Base-by-base conservation (phyloP, 2,329 filamentous ascomycete genomes). In the Talaromyces verruculosus region DNA sequence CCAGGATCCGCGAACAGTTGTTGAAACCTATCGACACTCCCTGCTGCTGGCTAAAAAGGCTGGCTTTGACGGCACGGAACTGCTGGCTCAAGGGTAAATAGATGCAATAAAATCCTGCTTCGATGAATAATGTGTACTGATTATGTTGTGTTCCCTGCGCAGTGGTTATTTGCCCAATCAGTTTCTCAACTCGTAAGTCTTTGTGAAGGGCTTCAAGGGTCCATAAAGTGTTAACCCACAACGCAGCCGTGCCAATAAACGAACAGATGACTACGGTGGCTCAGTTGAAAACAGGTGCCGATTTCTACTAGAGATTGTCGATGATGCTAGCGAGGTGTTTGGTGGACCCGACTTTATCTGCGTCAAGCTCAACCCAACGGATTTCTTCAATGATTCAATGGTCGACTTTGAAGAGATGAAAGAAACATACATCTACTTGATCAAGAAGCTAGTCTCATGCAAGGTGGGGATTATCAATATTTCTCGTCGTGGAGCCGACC, bases 201-300 rank as follows among this genome's bases (percentile, higher is more conserved):
- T 28, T 30, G 13, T 28, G 13, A 15, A 51, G 22, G 13, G 19
- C 22, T 17, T 17, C 47, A 28, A 13, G 22, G 5, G 6, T 11
- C 15, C 4, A 51, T 17, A 17, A 17, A 25, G 19, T 28, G 5
- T 28, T 51, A n/a, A 51, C 6, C 66, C 6, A n/a, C 41, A n/a
- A 13, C 25, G 22, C 11, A 61, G 58, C 17, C 41, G 58, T 25
- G 39, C 58, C 58, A 78, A 78, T 61, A 60, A 35, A 22, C 72
- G 76, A 57, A 72, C 69, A 1, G 75, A 76, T 59, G 60, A 55
- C 17, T 78, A 78, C 66, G 76, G 76, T 41, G 74, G 75, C 63
- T 70, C 69, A 15, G 68, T 71, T 4, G 71, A 74, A 51, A 75
- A 74, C 53, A 70, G 76, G 13, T 73, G 71, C 66, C 68, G 71